Evolutionary conservation across 495 filamentous ascomycete genomes (phyloP).

Genomic region (Trichoderma virens): DNA sequence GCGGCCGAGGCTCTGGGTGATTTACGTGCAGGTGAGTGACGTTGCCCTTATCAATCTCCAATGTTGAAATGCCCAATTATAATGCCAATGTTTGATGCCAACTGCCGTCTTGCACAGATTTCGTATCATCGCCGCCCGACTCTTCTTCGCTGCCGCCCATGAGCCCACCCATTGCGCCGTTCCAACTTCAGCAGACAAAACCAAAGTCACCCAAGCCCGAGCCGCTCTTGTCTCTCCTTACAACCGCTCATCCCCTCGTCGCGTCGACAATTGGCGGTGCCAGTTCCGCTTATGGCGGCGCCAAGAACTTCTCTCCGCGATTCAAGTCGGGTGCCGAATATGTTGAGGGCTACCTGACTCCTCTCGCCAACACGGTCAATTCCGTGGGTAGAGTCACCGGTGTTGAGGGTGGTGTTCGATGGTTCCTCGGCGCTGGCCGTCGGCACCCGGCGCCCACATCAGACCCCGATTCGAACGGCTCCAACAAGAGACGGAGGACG

Average conservation of each 20-base stretch:
- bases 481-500: constrained; percentile 59
- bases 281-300: constrained; percentile 68
- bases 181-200: constrained; percentile 16
- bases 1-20: constrained; percentile 83
- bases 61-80: constrained; percentile 10
- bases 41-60: not conserved
- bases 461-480: constrained; percentile 39
- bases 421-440: constrained; percentile 50
- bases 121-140: constrained; percentile 47
- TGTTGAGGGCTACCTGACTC: constrained; percentile 75
- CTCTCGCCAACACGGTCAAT: constrained; percentile 75
- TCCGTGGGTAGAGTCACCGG: constrained; percentile 74
- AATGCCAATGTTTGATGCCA: constrained; percentile 8
- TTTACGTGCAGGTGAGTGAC: constrained; percentile 68
- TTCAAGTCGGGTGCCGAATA: constrained; percentile 79
- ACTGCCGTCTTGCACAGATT: constrained; percentile 32
- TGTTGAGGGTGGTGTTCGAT: constrained; percentile 71
- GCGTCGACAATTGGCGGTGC: constrained; percentile 75
- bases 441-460: constrained; percentile 31
- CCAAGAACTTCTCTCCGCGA: constrained; percentile 80
- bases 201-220: constrained; percentile 42
- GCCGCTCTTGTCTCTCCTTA: constrained; percentile 72
- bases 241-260: constrained; percentile 69
- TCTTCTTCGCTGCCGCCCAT: constrained; percentile 29
- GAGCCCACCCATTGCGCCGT: constrained; percentile 21